Base-by-base conservation (phyloP, 2,329 filamentous ascomycete genomes). In the Aspergillus clavatus region DNA sequence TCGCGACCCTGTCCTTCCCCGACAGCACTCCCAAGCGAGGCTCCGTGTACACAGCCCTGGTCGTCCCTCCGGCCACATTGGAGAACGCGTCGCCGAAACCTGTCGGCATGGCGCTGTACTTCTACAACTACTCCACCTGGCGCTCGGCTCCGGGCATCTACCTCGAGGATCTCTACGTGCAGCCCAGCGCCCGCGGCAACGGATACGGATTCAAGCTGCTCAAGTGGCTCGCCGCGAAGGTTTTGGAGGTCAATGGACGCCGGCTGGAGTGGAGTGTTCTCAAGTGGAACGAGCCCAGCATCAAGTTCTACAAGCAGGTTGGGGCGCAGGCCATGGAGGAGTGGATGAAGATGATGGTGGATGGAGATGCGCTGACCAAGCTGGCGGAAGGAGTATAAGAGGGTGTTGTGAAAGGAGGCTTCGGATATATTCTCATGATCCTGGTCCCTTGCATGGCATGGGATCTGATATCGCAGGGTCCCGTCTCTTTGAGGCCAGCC, bases 111-210 rank as follows among this genome's bases (percentile, higher is more conserved):
- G 89, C 89, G 1, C 71, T 96, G 31, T 96, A 89, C 72, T 97
- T 95, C 68, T 89, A 91, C 76, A 97, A 91, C 71, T 97, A 95
- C 71, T 89, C 84, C 61, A 96, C 91, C 0, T 97, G 93, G 93
- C 81, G 86, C 7, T 81, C 86, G n/a, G 80, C 80, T 37, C 82
- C 90, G 0, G 91, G 91, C 2, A 86, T 98, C 61, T 95, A 94
- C 67, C 82, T 97, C 28, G 91, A 97, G 67, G 91, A 97, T 62
- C 73, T 97, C n/a, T 95, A 84, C 60, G 88, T 98, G 31, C 77
- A 82, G 56, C 77, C 82, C 1, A 72, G 72, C 36, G 82, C 86
- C 57, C 76, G 93, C 3, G 83, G 83, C 26, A 80, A 80, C 50
- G 90, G 90, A 0, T 95, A 91, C 62, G 91, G 90, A 29, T 86